phyloP scores from a whole-genome alignment of 2,329 filamentous ascomycete species.

The Pleoardoris graminearum region DNA sequence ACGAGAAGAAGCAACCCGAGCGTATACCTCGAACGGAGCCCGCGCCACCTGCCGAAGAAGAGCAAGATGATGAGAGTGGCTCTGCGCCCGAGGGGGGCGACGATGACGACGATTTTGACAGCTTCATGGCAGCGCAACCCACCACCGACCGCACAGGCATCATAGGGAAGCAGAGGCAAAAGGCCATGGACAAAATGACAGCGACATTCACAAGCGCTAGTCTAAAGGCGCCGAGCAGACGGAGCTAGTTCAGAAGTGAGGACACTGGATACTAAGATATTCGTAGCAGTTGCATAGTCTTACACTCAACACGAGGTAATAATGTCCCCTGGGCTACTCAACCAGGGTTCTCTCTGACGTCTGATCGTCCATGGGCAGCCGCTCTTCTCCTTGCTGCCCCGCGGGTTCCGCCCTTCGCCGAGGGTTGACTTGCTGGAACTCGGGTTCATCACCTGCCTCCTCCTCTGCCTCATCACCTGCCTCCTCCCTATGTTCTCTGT shows the following conservation, averaged over 20 bases:
- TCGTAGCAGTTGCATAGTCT: neutral
- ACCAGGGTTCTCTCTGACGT: too few relatives aligned
- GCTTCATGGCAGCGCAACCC: constrained; percentile 88
- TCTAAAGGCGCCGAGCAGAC: constrained; percentile 29
- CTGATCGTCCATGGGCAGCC: too few relatives aligned
- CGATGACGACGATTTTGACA: constrained; percentile 81
- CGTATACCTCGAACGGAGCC: constrained; percentile 64
- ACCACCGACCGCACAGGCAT: constrained; percentile 85
- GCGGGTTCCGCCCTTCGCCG: too few relatives aligned
- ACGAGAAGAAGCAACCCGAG: constrained; percentile 60
- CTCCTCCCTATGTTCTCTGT: too few relatives aligned
- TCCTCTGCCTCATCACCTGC: too few relatives aligned
- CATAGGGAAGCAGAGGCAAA: constrained; percentile 59
- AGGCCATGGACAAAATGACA: constrained; percentile 43
- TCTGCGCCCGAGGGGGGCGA: constrained; percentile 60
- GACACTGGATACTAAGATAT: neutral
- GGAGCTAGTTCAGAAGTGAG: neutral
- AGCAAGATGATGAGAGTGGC: constrained; percentile 66
- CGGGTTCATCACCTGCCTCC: too few relatives aligned
- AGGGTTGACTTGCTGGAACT: too few relatives aligned
- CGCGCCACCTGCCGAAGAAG: constrained; percentile 21
- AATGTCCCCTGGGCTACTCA: too few relatives aligned
- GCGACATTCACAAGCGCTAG: constrained; percentile 40
- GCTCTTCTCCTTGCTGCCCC: too few relatives aligned
- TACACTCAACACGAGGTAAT: too few relatives aligned